Base-by-base conservation (phyloP, 2,329 filamentous ascomycete species). In the Fusarium euwallaceae region DNA sequence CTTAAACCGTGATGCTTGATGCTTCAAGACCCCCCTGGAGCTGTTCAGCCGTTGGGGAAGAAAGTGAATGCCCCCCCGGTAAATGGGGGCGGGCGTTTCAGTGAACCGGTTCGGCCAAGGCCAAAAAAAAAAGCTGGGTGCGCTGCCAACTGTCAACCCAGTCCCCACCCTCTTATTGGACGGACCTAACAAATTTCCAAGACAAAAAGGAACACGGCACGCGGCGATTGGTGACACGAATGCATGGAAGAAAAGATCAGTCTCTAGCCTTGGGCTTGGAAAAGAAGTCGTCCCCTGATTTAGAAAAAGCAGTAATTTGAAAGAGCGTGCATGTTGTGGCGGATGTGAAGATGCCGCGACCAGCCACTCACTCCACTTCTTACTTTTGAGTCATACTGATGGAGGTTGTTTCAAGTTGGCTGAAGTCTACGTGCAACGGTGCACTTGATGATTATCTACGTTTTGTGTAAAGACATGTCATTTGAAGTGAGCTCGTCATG, bases 91-190 rank as follows among this genome's bases (percentile, higher is more conserved):
- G 9, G 41, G 37, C 29, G 59, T 63, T 20, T 45, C 67, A 45
- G 53, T 37, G 72, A 73, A 74, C 66, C 37, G 36, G 64, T 72
- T 69, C 69, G 53, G 62, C 66, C 60, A 34, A 53, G 65, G 27
- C 24, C 24, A 27, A 27, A 9, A 34, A 34, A 34, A 34, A 56
- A 48, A 64, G 27, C 63, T 62, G 56, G 67, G 62, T 56, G 51
- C 69, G 56, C 60, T 72, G 72, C 69, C 72, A 75, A 69, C 61
- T 74, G 72, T 70, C 72, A 70, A 73, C 61, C 65, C 66, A 70
- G 55, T 37, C 69, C 64, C 69, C 51, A 22, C 43, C 27, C 27
- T 66, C 51, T 34, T 36, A 75, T 75, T 74, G 72, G 72, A 36
- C 72, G 63, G 63, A 48, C 43, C 43, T 48, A 48, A 22, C 16